Conservation (phyloP, 2,329 filamentous ascomycete species). For the Pseudogymnoascus sp. region DNA sequence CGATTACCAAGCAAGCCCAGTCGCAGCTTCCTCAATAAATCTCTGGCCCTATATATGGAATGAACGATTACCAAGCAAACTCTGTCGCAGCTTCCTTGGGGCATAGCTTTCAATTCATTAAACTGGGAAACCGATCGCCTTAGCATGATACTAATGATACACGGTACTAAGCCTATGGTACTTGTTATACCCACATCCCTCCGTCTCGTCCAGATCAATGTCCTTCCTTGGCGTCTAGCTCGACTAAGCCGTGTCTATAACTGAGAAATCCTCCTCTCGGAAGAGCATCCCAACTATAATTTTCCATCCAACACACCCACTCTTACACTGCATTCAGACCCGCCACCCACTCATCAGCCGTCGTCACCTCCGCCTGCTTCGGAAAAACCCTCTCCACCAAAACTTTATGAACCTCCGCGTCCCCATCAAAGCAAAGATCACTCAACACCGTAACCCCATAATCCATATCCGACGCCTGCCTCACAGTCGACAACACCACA, state of each 20-base stretch:
- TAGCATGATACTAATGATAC: slow-evolving; percentile 2
- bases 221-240: too few species aligned
- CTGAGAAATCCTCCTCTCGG: slow-evolving; percentile 87
- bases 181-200: neutral
- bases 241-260: neutral
- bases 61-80: neutral
- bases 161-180: neutral
- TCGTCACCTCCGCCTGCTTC: slow-evolving; percentile 24
- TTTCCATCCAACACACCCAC: neutral
- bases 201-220: neutral
- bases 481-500: slow-evolving; percentile 31
- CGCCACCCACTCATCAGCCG: slow-evolving; percentile 25
- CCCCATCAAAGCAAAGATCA: slow-evolving; percentile 30
- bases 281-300: slow-evolving; percentile 77
- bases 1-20: neutral
- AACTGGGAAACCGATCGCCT: neutral
- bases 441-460: slow-evolving; percentile 28
- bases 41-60: neutral
- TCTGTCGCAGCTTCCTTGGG: neutral
- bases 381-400: slow-evolving; percentile 29
- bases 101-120: neutral
- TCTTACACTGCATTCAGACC: neutral
- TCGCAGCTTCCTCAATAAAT: neutral
- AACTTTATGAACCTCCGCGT: slow-evolving; percentile 28
- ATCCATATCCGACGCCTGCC: slow-evolving; percentile 30